These are phyloP conservation scores for Marasmius fiardii DNA, from an alignment of 1,284 basidiomycete species.

Conservation along the genomic window DNA sequence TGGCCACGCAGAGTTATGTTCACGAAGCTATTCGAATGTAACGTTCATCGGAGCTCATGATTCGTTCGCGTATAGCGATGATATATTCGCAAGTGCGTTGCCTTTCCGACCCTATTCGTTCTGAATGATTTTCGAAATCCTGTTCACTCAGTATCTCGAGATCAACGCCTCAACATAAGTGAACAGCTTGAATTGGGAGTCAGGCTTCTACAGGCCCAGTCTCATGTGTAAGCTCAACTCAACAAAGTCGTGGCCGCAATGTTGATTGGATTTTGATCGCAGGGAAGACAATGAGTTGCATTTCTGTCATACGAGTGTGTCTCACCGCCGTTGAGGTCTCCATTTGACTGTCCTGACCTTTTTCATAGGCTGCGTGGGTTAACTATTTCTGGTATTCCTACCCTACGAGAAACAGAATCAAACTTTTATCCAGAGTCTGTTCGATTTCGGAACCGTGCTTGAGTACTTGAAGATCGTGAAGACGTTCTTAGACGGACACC, in stretches of 20 bases:
- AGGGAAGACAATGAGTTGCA: conserved; percentile 28
- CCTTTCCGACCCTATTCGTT: not conserved
- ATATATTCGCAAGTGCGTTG: conserved; percentile 30
- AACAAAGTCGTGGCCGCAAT: not conserved
- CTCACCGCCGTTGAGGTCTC: not conserved
- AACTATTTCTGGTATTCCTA: no score
- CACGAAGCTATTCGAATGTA: conserved; percentile 40
- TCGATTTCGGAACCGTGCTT: conserved; percentile 46
- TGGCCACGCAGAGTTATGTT: conserved; percentile 40
- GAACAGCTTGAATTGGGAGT: conserved; percentile 54
- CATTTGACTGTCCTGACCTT: not conserved
- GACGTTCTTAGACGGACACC: conserved; percentile 51
- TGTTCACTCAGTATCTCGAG: conserved; percentile 38
- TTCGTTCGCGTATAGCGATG: conserved; percentile 42
- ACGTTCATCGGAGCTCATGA: conserved; percentile 60
- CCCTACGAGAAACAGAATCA: no score
- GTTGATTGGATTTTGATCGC: not conserved
- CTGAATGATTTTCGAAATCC: no score
- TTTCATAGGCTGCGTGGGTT: conserved; percentile 10
- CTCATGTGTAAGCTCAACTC: conserved; percentile 30
- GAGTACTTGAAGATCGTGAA: conserved; percentile 45
- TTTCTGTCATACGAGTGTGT: conserved; percentile 45
- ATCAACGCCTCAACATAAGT: conserved; percentile 39
- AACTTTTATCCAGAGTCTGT: no score
- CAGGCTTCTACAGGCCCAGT: conserved; percentile 56